These are phyloP conservation scores for Leishmania gerbilli DNA, from an alignment of 208 protist species.

Conservation along the genomic window DNA sequence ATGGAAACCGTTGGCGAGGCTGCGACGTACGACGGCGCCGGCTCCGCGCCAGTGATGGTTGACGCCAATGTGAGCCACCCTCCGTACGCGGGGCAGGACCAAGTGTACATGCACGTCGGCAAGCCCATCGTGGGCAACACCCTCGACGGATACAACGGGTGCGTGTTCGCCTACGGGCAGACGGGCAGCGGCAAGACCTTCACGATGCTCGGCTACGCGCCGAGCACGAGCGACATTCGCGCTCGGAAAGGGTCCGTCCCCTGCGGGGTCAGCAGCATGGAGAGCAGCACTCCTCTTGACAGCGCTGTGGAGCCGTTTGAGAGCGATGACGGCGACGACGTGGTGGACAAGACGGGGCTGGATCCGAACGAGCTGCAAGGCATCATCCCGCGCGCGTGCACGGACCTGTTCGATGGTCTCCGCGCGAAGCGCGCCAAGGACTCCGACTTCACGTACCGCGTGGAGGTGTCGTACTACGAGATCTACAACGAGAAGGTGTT, in stretches of 20 bases:
- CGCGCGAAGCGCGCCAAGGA: slow-evolving; percentile 60
- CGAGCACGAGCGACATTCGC: slow-evolving; percentile 35
- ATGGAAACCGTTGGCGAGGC: background rate
- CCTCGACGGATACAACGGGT: slow-evolving; percentile 87
- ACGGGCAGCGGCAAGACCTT: slow-evolving; percentile 94
- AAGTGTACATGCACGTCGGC: slow-evolving; percentile 79
- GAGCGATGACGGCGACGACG: slow-evolving; percentile 35
- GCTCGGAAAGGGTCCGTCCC: slow-evolving; percentile 8
- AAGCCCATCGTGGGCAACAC: slow-evolving; percentile 75
- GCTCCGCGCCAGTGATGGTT: slow-evolving; percentile 57
- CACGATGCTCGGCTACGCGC: slow-evolving; percentile 90
- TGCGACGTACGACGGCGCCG: slow-evolving; percentile 26
- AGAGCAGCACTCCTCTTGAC: slow-evolving; percentile 4
- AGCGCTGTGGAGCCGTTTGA: slow-evolving; percentile 10
- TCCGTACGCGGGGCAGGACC: slow-evolving; percentile 69
- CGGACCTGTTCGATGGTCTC: slow-evolving; percentile 67
- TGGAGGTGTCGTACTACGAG: slow-evolving; percentile 85
- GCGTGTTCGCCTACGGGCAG: slow-evolving; percentile 92
- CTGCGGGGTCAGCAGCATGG: background rate
- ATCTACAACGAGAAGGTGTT: slow-evolving; percentile 93
- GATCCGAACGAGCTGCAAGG: slow-evolving; percentile 71
- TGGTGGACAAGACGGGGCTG: slow-evolving; percentile 52
- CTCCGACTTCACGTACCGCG: slow-evolving; percentile 67
- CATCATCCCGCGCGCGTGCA: slow-evolving; percentile 77
- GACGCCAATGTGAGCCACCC: slow-evolving; percentile 57